phyloP scores from a whole-genome alignment of 1,139 yeast species.

The Magnusiomyces fungicola region DNA sequence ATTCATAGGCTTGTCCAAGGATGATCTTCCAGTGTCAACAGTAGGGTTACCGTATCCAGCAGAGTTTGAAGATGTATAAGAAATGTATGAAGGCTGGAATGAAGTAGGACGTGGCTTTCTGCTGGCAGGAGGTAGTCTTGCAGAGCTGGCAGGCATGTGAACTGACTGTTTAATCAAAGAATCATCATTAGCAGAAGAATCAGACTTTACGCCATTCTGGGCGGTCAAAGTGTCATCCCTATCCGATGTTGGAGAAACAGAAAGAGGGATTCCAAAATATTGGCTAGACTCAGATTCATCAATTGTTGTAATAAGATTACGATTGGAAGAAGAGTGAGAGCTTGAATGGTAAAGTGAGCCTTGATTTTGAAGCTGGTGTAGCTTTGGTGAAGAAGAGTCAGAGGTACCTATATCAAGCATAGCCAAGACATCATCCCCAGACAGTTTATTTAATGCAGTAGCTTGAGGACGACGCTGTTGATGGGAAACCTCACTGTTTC shows the following conservation, averaged over 20 bases:
- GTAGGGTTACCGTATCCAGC: no score
- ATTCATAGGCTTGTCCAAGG: constrained; percentile 10
- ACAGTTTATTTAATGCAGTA: background rate
- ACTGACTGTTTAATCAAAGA: constrained; percentile 6
- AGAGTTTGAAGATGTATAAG: constrained; percentile 12
- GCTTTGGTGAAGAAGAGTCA: background rate
- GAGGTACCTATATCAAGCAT: background rate
- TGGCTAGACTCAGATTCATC: constrained; percentile 1
- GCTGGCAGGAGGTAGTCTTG: constrained; percentile 27
- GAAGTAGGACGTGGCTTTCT: constrained; percentile 36
- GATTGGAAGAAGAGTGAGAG: background rate
- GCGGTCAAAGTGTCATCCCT: background rate
- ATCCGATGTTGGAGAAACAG: background rate
- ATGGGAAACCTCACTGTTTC: background rate
- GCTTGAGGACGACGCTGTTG: background rate
- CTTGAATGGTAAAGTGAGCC: background rate
- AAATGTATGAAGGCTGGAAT: constrained; percentile 28
- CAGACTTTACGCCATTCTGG: background rate
- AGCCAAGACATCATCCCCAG: background rate
- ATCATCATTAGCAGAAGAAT: background rate
- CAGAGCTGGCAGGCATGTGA: constrained; percentile 11
- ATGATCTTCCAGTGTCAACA: background rate
- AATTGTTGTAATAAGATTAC: background rate
- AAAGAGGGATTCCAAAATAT: background rate
- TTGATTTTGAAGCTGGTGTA: background rate